These are phyloP conservation scores for Phytophthora sansomeana DNA, from an alignment of 352 stramenopile genomes.

Conservation along the genomic window DNA sequence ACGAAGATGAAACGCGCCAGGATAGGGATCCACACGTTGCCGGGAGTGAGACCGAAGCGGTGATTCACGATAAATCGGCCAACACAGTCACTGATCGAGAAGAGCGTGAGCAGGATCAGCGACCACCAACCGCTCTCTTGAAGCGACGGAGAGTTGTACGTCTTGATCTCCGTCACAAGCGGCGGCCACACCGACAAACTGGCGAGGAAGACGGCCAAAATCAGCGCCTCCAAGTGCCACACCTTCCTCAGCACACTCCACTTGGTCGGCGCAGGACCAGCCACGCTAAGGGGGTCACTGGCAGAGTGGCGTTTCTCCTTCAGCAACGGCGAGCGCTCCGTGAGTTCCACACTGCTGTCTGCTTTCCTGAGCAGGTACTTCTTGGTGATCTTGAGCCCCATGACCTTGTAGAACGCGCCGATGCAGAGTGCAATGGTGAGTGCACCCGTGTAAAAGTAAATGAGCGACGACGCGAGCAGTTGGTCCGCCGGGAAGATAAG, in stretches of 20 bases:
- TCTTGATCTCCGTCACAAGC: conserved; percentile 85
- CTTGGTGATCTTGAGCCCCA: conserved; percentile 62
- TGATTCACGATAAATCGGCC: conserved; percentile 79
- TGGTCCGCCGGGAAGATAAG: conserved; percentile 70
- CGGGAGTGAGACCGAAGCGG: conserved; percentile 64
- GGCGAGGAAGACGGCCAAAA: conserved; percentile 76
- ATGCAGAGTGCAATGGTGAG: conserved; percentile 85
- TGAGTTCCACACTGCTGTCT: conserved; percentile 60
- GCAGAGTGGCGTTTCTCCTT: conserved; percentile 31
- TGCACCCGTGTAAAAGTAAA: conserved; percentile 88
- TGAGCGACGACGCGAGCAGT: conserved; percentile 71
- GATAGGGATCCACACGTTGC: conserved; percentile 74
- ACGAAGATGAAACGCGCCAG: conserved; percentile 67
- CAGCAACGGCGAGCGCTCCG: conserved; percentile 60
- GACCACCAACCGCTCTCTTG: conserved; percentile 83
- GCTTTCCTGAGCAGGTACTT: conserved; percentile 51
- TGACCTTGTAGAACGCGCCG: conserved; percentile 73
- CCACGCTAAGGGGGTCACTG: conserved; percentile 25
- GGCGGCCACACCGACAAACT: conserved; percentile 81
- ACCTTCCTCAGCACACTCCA: conserved; percentile 80
- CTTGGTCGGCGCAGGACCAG: conserved; percentile 50
- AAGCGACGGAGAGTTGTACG: conserved; percentile 78
- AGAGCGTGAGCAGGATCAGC: conserved; percentile 82
- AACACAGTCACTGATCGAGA: conserved; percentile 74
- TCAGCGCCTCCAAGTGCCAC: conserved; percentile 65